Evolutionary conservation across 345 rosid species (phyloP).

Genomic region (Chamaenerion angustifolium): DNA sequence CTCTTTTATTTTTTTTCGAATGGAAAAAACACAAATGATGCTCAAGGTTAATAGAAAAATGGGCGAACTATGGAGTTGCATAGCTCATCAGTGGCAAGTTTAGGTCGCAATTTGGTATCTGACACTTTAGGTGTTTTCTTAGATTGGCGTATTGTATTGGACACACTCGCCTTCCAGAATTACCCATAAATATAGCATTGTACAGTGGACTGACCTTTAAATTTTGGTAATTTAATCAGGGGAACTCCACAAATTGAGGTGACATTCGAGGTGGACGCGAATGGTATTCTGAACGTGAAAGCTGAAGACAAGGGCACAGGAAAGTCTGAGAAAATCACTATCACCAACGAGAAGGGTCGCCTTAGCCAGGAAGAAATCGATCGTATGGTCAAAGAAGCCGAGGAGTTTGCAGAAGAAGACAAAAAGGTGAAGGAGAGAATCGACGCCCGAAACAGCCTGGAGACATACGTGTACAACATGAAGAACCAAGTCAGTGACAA

Average conservation of each 20-base stretch:
- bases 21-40: no score
- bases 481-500: slow-evolving; percentile 85
- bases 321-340: slow-evolving; percentile 84
- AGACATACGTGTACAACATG: slow-evolving; percentile 90
- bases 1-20: no score
- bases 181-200: not conserved
- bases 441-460: slow-evolving; percentile 80
- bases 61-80: no score
- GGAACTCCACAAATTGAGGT: slow-evolving; percentile 98
- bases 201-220: not conserved
- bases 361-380: slow-evolving; percentile 94
- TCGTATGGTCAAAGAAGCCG: slow-evolving; percentile 85
- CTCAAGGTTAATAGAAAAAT: no score
- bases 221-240: slow-evolving; percentile 16
- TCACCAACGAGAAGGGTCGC: slow-evolving; percentile 92
- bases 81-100: no score
- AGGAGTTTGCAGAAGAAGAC: slow-evolving; percentile 95
- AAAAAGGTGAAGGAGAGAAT: slow-evolving; percentile 87
- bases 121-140: no score
- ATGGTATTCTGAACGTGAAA: slow-evolving; percentile 79
- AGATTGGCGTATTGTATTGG: no score
- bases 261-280: slow-evolving; percentile 90
- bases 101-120: no score
- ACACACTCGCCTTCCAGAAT: no score
- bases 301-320: slow-evolving; percentile 92